Conservation (phyloP, 371 early-diverging fungal species). For the Lichtheimia ramosa region DNA sequence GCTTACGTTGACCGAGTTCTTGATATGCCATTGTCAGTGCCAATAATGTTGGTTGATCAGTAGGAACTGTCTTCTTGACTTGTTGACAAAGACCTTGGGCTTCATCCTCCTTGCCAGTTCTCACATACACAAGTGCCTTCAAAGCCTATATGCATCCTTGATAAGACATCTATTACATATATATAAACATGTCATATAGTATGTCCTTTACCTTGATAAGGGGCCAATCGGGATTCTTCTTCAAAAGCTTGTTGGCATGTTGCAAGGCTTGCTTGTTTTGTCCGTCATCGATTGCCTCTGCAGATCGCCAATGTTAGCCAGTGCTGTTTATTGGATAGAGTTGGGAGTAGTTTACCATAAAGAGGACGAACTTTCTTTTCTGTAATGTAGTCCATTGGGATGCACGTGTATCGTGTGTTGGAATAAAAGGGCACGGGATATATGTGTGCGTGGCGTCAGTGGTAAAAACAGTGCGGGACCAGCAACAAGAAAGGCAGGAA, state of each 20-base stretch:
- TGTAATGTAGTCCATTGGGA: conserved; percentile 32
- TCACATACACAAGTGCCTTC: conserved; percentile 77
- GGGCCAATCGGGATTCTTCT: conserved; percentile 66
- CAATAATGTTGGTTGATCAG: conserved; percentile 75
- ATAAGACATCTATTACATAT: background rate
- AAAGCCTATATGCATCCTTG: conserved; percentile 59
- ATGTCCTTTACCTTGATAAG: conserved; percentile 56
- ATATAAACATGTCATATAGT: background rate
- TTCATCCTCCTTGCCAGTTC: conserved; percentile 68
- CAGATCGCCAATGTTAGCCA: background rate
- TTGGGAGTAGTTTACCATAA: conserved; percentile 32
- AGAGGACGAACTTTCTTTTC: conserved; percentile 50
- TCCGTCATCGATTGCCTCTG: conserved; percentile 76
- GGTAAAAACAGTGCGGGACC: too few relatives aligned
- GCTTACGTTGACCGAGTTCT: conserved; percentile 61
- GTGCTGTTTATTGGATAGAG: background rate
- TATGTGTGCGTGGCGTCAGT: too few relatives aligned
- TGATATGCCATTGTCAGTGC: conserved; percentile 72
- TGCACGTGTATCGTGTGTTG: too few relatives aligned
- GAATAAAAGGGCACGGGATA: too few relatives aligned
- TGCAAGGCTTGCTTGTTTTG: conserved; percentile 70
- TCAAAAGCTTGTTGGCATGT: conserved; percentile 68
- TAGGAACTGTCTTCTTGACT: conserved; percentile 66
- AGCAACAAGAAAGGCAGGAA: too few relatives aligned
- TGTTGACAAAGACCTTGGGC: conserved; percentile 71